Base-by-base conservation (phyloP, 306 rosid species). In the Cucumis cinereus region DNA sequence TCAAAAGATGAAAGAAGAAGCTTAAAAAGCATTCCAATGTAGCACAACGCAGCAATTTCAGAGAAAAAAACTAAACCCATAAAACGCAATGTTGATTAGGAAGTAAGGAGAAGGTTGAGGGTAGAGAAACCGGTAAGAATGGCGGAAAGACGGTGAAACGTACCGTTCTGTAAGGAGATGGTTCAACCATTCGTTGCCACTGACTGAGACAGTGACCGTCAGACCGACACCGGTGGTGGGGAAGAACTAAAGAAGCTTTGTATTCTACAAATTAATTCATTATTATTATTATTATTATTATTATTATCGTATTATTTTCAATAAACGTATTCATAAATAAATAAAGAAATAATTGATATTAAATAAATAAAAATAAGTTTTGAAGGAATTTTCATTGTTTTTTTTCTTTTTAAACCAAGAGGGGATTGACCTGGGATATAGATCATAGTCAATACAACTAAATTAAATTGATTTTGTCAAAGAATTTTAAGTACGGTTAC, bases 141-240 rank as follows among this genome's bases (percentile, higher is more conserved):
- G 75, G 75, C 11, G 36, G 59, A 49, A 26, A 26, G 75, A 49
- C 56, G 54, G 75, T 45, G 75, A 49, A 71, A 71, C 75, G 58
- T 43, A 71, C 75, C 75, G 75, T 49, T 49, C 54, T 16, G 43
- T 15, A 43, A 69, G 56, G 20, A 7, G 74, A 69, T 38, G 55
- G 74, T 56, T 69, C 74, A 69, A 41, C 74, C 74, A 69, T 69
- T 43, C 53, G 23, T 61, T n/a, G 24, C 75, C 75, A 71, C 75
- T 26, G 75, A 49, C 38, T 20, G 58, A 3, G 75, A 71, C 58
- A 47, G 75, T n/a, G 16, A 69, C 71, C 49, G n/a, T 35, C 10
- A 71, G 17, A 69, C 71, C 49, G 35, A 63, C 16, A 71, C 26
- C 75, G 26, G 75, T 71, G 41, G 59, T 71, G 75, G 41, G 50